Evolutionary conservation across 306 rosid species (phyloP).

Genomic region (Ceratonia siliqua): DNA sequence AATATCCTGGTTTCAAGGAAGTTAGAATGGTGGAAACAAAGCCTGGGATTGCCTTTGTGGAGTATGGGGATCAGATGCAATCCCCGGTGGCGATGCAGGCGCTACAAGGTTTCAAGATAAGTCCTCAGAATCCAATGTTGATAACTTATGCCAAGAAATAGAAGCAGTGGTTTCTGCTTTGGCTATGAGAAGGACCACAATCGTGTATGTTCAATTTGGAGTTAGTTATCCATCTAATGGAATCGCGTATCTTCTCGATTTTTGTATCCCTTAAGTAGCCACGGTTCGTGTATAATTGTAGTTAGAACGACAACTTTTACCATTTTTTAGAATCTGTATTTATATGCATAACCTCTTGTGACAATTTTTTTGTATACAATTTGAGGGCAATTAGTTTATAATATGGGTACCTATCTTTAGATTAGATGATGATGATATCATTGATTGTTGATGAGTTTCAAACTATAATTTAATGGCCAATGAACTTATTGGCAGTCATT

Average conservation of each 20-base stretch:
- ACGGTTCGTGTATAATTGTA: conserved; percentile 36
- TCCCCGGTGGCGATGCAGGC: conserved; percentile 90
- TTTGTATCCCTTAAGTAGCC: conserved; percentile 22
- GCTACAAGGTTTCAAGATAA: conserved; percentile 90
- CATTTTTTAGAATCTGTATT: conserved; percentile 27
- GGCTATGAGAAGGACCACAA: not conserved
- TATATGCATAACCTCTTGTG: too few species aligned
- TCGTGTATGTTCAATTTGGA: conserved; percentile 27
- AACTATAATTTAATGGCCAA: too few species aligned
- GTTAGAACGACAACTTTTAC: conserved; percentile 26
- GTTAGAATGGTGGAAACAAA: conserved; percentile 97
- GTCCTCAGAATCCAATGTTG: conserved; percentile 89
- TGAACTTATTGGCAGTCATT: too few species aligned
- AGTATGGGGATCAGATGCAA: conserved; percentile 88
- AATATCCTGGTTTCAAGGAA: conserved; percentile 90
- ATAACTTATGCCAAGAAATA: conserved; percentile 79
- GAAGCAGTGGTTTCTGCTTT: not conserved
- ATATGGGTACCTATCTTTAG: too few species aligned
- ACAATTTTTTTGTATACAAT: too few species aligned
- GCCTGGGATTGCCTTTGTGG: conserved; percentile 98
- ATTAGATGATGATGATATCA: too few species aligned
- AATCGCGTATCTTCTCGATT: conserved; percentile 31
- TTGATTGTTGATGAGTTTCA: too few species aligned
- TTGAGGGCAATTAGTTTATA: too few species aligned
- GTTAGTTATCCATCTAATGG: conserved; percentile 29